These are phyloP conservation scores for Candida maltosa DNA, from an alignment of 805 yeast species.

Conservation along the genomic window DNA sequence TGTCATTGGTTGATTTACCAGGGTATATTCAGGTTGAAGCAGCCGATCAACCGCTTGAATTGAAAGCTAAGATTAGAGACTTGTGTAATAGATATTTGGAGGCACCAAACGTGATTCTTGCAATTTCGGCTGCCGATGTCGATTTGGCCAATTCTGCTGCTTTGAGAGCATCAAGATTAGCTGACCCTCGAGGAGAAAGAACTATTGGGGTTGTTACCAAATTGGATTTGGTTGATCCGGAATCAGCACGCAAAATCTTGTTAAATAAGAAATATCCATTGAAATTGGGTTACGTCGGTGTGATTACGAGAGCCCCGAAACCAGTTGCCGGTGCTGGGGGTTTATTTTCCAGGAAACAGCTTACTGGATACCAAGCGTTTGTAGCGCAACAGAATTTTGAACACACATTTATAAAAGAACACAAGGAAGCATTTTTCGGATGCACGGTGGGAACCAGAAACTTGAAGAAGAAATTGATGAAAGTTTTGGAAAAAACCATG, in stretches of 20 bases:
- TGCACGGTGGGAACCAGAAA: conserved; percentile 74
- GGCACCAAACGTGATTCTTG: conserved; percentile 90
- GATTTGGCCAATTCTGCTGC: conserved; percentile 97
- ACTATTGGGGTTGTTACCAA: conserved; percentile 96
- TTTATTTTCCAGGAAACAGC: conserved; percentile 45
- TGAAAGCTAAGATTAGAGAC: conserved; percentile 73
- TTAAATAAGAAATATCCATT: conserved; percentile 83
- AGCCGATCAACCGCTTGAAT: conserved; percentile 86
- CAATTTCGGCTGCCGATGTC: conserved; percentile 96
- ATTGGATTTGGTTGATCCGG: conserved; percentile 82
- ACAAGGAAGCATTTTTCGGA: conserved; percentile 56
- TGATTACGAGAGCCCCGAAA: conserved; percentile 78
- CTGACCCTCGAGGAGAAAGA: conserved; percentile 93
- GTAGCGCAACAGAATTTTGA: conserved; percentile 64
- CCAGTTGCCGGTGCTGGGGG: conserved; percentile 21
- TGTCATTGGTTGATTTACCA: conserved; percentile 91
- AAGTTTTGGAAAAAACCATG: conserved; percentile 87
- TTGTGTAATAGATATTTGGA: conserved; percentile 84
- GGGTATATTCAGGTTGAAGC: conserved; percentile 97
- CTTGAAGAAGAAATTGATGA: conserved; percentile 77
- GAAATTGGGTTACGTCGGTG: conserved; percentile 97
- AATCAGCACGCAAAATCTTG: conserved; percentile 62
- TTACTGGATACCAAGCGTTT: conserved; percentile 58
- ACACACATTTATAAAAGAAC: conserved; percentile 55
- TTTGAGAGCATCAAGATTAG: conserved; percentile 78